phyloP scores from a whole-genome alignment of 495 filamentous ascomycete species.

The Aspergillus biplanus region DNA sequence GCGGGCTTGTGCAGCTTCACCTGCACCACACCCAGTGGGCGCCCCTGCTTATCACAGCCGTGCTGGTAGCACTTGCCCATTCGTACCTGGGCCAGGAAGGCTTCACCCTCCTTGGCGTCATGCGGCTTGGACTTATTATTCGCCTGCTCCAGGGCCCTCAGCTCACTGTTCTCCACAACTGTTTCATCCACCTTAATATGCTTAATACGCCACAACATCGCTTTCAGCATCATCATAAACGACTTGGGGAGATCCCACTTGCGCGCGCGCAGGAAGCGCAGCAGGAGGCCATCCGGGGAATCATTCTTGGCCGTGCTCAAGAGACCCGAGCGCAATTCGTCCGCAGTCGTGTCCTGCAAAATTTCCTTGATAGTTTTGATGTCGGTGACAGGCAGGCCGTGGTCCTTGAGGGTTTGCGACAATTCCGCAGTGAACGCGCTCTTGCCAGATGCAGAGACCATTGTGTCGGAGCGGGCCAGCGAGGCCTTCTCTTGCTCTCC shows the following conservation, averaged over 20 bases:
- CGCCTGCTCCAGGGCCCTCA: slow-evolving; percentile 59
- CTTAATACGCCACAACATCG: slow-evolving; percentile 82
- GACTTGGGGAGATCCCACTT: slow-evolving; percentile 95
- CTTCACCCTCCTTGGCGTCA: slow-evolving; percentile 66
- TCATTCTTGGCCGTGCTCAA: slow-evolving; percentile 91
- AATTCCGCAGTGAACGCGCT: slow-evolving; percentile 25
- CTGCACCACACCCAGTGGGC: slow-evolving; percentile 82
- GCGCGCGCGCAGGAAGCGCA: slow-evolving; percentile 87
- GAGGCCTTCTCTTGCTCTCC: slow-evolving; percentile 9
- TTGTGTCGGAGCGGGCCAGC: slow-evolving; percentile 34
- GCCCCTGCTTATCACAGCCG: slow-evolving; percentile 77
- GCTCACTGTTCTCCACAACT: slow-evolving; percentile 77
- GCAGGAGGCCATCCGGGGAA: slow-evolving; percentile 84
- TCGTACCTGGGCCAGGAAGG: slow-evolving; percentile 81
- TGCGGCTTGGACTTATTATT: slow-evolving; percentile 53
- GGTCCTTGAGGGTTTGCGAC: slow-evolving; percentile 26
- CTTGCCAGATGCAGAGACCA: slow-evolving; percentile 28
- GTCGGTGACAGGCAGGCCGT: slow-evolving; percentile 32
- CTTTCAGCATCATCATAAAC: slow-evolving; percentile 86
- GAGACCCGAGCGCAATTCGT: slow-evolving; percentile 73
- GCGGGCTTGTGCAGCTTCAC: slow-evolving; percentile 79
- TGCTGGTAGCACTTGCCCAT: slow-evolving; percentile 93
- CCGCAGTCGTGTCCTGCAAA: slow-evolving; percentile 56
- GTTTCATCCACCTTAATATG: slow-evolving; percentile 83
- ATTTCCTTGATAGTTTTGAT: slow-evolving; percentile 36